Base-by-base conservation (phyloP, 257 asterid genomes). In the Scutellaria galericulata region DNA sequence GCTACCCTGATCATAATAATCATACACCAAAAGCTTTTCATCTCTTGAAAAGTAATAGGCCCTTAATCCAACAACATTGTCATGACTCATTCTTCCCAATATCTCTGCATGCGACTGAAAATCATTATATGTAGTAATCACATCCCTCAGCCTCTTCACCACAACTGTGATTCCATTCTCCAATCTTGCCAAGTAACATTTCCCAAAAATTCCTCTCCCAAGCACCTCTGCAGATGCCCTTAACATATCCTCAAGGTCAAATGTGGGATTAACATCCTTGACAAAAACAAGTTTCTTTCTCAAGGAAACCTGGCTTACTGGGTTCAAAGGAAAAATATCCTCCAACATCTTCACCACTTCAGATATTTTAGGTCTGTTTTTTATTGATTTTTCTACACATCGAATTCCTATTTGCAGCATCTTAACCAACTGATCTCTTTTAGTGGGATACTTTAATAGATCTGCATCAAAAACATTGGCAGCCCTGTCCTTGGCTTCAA, bases 21-120 rank as follows among this genome's bases (percentile, higher is more conserved):
- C 80, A 40, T 66, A 81, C 60, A 81, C 75, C 78, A 84, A 66
- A 68, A 84, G 42, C 68, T 56, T 66, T 63, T 76, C 81, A 40
- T 70, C 70, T 12, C 9, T 66, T 9, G 46, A 11, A 63, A 18
- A 60, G 61, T 41, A 62, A 66, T 72, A 81, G 64, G 82, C 86
- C 65, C 61, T 77, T n/a, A 78, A n/a, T 15, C 52, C 48, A 40
- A 39, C 73, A 66, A 79, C 59, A 56, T 71, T 82, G 44, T n/a
- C 5, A 27, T 82, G 86, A 40, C 37, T 61, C 63, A 79, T 72
- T 68, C 63, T 70, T 14, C 78, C 80, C 18, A 73, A 46, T 40
- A 57, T 65, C 74, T 65, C 64, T 73, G 74, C 44, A 5, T 57
- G 78, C 62, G 74, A 42, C 14, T 60, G 75, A 66, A 76, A 82